Evolutionary conservation across 1,139 yeast genomes (phyloP), one percentile per base, ranked within the genome.

Genomic region (Meyerozyma sp.): DNA sequence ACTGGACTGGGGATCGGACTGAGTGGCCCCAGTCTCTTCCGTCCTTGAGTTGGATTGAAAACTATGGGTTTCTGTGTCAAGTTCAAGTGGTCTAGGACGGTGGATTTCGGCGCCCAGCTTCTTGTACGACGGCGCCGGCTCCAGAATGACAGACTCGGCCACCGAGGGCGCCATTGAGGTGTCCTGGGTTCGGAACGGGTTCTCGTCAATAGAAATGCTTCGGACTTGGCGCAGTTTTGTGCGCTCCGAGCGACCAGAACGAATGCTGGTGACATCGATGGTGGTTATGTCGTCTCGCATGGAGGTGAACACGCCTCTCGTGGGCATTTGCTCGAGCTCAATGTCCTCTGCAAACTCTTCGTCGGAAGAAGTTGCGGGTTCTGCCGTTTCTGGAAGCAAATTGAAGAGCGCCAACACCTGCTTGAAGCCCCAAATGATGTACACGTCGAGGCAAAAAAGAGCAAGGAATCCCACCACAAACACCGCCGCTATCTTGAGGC

Each of bases 401-500:
- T 64, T 64, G 26, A 61, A 44, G 5, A 41, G 36, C 13, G 41
- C 48, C 40, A 68, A 55, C 1, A 58, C 25, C 50, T 59, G 53
- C 46, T 62, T 62, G 35, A 71, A 54, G 3, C 58, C 53, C 39
- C 59, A 49, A 28, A 60, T 79, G 63, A 67, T 54, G 47, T 68
- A 69, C 1, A 70, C 69, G 56, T 72, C 65, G 14, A 75, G 56
- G 1, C 72, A 68, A 58, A 81, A 72, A 44, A 83, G 70, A 3
- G 70, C 57, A 5, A 81, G 46, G 55, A 82, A 81, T 1, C 94
- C 93, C 36, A 83, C 50, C 3, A 81, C 68, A 56, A 85, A 86
- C 10, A 84, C 86, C 0, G 81, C 93, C 2, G 86, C 89, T 35
- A 86, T 86, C 44, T 82, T 81, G 53, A 82, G 68, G 16, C 89